Conservation (phyloP, 352 stramenopile species). For the Pythium vanterpoolii region DNA sequence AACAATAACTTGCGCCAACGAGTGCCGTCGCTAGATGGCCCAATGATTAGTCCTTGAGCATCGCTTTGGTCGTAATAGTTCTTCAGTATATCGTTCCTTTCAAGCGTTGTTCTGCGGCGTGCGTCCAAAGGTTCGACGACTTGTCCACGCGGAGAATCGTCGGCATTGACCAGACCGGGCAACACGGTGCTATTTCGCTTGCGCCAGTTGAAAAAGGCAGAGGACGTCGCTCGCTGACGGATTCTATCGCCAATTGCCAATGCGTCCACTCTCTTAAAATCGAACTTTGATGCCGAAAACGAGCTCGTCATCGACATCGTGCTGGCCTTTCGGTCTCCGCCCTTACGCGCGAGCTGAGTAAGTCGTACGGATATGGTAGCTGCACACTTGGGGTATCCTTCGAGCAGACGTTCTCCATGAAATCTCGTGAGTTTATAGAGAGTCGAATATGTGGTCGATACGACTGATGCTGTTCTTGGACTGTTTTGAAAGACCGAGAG, state of each 20-base stretch:
- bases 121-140: not conserved
- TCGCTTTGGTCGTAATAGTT: constrained; percentile 23
- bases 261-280: constrained; percentile 17
- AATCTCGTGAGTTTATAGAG: constrained; percentile 59
- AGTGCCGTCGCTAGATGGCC: not conserved
- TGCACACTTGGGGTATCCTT: constrained; percentile 53
- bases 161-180: constrained; percentile 5
- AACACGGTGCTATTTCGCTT: constrained; percentile 22
- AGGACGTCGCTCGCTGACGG: not conserved
- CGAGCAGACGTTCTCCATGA: constrained; percentile 48
- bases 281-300: constrained; percentile 9
- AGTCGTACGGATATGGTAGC: constrained; percentile 33
- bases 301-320: not conserved
- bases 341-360: constrained; percentile 14
- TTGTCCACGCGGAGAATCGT: not conserved
- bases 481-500: constrained; percentile 54
- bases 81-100: constrained; percentile 14
- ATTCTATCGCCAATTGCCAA: constrained; percentile 5
- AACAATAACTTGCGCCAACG: constrained; percentile 27
- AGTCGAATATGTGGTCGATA: constrained; percentile 58
- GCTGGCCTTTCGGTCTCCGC: not conserved
- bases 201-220: constrained; percentile 4
- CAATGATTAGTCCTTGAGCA: not conserved
- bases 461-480: constrained; percentile 48
- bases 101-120: not conserved